Evolutionary conservation across 2,329 filamentous ascomycete species (phyloP), one percentile per base, ranked within the genome.

Genomic region (Clathrospora elynae): DNA sequence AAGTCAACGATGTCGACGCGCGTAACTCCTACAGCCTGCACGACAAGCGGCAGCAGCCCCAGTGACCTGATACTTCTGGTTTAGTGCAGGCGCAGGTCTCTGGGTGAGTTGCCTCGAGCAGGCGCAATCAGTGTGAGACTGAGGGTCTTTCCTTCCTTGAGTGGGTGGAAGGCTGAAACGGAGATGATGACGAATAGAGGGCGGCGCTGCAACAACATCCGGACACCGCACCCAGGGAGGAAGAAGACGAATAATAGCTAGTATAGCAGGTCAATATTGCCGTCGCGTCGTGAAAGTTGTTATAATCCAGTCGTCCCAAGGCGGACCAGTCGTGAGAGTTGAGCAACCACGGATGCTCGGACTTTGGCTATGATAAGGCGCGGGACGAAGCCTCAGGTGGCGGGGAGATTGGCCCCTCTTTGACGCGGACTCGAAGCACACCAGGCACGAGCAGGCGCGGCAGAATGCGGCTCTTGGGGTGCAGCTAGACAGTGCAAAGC

Each of bases 161-260:
- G 57, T 47, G 53, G 53, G 39, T 51, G 46, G 59, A 61, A 68
- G 67, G 67, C 67, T 70, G 67, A 66, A 62, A 64, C 61, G 51
- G 54, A 52, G 53, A 54, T 64, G 64, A 66, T 64, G 63, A 65
- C 62, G 60, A 61, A 60, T 58, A 49, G 56, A 56, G 57, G 46
- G 51, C 57, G 53, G 52, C 57, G 54, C 53, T 59, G 65, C 55
- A 58, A 58, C 58, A 62, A 67, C 66, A 69, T 70, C 46, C 66
- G 63, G 58, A 59, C 43, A 37, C 51, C 46, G 56, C 46, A 49
- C 46, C 51, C 42, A 49, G 50, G 25, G 33, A 42, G 43, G 34
- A 23, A 26, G 17, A 38, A 30, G 45, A 46, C 29, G 45, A 49
- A 36, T 39, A 39, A 44, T 29, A 32, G 17, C 9, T 42, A 39